phyloP scores from a whole-genome alignment of 805 yeast species.

The Candida yuanshanica region DNA sequence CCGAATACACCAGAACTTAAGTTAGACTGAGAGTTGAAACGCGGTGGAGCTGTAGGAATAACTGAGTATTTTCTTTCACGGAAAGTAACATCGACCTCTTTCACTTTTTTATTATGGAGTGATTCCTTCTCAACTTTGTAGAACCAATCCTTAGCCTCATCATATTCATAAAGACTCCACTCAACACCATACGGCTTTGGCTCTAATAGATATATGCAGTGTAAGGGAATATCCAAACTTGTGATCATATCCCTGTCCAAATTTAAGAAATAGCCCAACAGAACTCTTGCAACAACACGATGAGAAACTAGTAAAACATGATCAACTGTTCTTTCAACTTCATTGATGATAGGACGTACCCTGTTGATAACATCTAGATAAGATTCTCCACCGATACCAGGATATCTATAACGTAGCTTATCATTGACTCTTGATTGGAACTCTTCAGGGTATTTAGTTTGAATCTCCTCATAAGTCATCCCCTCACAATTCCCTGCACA shows the following conservation, averaged over 20 bases:
- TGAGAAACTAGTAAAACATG: constrained; percentile 82
- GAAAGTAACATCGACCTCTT: constrained; percentile 65
- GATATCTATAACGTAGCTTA: constrained; percentile 84
- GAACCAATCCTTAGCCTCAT: constrained; percentile 75
- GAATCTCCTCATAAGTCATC: constrained; percentile 85
- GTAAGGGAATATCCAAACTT: constrained; percentile 88
- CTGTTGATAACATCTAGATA: constrained; percentile 91
- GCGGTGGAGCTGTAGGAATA: constrained; percentile 67
- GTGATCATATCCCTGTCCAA: constrained; percentile 75
- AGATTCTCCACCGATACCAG: constrained; percentile 97
- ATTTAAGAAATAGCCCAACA: constrained; percentile 85
- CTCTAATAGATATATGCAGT: constrained; percentile 83
- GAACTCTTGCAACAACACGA: constrained; percentile 83
- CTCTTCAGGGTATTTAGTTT: constrained; percentile 65
- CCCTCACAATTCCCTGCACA: constrained; percentile 94
- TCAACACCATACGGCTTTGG: constrained; percentile 95
- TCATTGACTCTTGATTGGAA: constrained; percentile 69
- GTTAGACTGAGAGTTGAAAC: constrained; percentile 10
- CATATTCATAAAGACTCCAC: constrained; percentile 84
- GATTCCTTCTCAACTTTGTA: constrained; percentile 47
- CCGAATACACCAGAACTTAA: not conserved
- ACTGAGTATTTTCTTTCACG: constrained; percentile 67
- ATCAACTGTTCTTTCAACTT: constrained; percentile 86
- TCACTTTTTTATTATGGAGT: constrained; percentile 44
- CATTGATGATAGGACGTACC: constrained; percentile 83